Conservation (phyloP, 768 basidiomycete species). For the Kwoniella botswanensis region DNA sequence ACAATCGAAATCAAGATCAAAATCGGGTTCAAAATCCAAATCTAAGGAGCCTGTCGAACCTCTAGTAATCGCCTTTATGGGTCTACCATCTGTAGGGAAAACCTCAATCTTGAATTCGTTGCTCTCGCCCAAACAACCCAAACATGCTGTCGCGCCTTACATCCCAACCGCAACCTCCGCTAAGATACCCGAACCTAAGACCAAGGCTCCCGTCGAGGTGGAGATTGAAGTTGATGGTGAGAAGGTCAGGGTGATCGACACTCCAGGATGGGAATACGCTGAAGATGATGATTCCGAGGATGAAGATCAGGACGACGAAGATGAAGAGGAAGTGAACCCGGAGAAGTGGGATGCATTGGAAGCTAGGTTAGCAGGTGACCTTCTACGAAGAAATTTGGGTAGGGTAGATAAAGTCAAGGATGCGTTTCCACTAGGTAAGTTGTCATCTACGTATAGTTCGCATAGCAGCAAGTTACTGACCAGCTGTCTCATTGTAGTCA, state of each 20-base stretch:
- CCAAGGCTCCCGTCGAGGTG: conserved; percentile 70
- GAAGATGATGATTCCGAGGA: conserved; percentile 55
- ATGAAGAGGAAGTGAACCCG: conserved; percentile 40
- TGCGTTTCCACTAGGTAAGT: conserved; percentile 70
- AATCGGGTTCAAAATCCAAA: conserved; percentile 7
- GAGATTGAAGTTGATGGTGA: conserved; percentile 65
- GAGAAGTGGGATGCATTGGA: conserved; percentile 57
- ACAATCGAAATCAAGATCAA: conserved; percentile 26
- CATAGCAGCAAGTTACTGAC: conserved; percentile 5
- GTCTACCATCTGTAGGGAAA: conserved; percentile 86
- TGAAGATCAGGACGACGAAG: conserved; percentile 58
- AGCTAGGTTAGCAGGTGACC: conserved; percentile 64
- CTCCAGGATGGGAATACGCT: conserved; percentile 75
- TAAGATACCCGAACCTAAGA: conserved; percentile 69
- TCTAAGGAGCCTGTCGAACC: conserved; percentile 57
- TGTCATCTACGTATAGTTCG: background rate
- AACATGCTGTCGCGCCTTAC: conserved; percentile 65
- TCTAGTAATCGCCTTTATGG: conserved; percentile 76
- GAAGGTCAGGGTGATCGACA: conserved; percentile 76
- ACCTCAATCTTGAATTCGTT: conserved; percentile 84
- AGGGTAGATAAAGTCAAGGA: conserved; percentile 85
- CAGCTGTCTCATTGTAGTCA: conserved; percentile 60
- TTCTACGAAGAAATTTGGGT: conserved; percentile 78
- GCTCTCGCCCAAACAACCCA: conserved; percentile 60
- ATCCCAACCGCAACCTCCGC: conserved; percentile 58